Evolutionary conservation across 1,284 basidiomycete species (phyloP).

Genomic region (Inonotus hispidus): DNA sequence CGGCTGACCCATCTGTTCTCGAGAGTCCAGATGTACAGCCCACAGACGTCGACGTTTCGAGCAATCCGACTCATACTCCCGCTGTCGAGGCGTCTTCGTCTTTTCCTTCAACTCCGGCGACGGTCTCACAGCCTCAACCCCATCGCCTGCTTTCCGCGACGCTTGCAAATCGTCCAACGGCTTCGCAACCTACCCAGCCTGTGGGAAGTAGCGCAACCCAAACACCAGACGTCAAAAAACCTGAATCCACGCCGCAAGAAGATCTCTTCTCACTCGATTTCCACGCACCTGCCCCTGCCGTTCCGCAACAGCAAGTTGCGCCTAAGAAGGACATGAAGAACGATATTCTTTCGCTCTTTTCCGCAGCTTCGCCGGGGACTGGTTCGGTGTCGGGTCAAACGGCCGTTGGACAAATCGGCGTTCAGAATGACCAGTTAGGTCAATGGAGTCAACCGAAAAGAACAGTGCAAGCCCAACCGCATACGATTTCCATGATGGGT

Average conservation of each 20-base stretch:
- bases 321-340: slow-evolving; percentile 73
- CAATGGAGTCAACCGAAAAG: slow-evolving; percentile 23
- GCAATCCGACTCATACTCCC: slow-evolving; percentile 23
- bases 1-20: slow-evolving; percentile 76
- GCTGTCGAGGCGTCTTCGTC: slow-evolving; percentile 24
- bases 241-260: slow-evolving; percentile 35
- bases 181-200: slow-evolving; percentile 19
- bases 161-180: slow-evolving; percentile 21
- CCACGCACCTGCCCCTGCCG: slow-evolving; percentile 45
- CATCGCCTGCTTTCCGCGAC: slow-evolving; percentile 48
- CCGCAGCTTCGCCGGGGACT: slow-evolving; percentile 37
- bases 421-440: background rate
- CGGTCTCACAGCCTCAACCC: slow-evolving; percentile 46
- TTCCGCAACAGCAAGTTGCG: slow-evolving; percentile 26
- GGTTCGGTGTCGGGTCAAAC: slow-evolving; percentile 26
- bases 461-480: slow-evolving; percentile 24
- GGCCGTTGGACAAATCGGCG: slow-evolving; percentile 23
- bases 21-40: slow-evolving; percentile 41
- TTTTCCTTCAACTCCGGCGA: slow-evolving; percentile 27
- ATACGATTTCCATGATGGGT: slow-evolving; percentile 52
- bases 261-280: slow-evolving; percentile 88
- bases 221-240: slow-evolving; percentile 21
- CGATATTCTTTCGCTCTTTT: slow-evolving; percentile 84
- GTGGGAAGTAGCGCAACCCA: slow-evolving; percentile 26
- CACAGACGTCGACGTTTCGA: slow-evolving; percentile 20